A percentile compares a stretch with the other conserved stretches of the same genome.
Conservation (phyloP, 306 rosid species). For the Crotalaria pallida region DNA sequence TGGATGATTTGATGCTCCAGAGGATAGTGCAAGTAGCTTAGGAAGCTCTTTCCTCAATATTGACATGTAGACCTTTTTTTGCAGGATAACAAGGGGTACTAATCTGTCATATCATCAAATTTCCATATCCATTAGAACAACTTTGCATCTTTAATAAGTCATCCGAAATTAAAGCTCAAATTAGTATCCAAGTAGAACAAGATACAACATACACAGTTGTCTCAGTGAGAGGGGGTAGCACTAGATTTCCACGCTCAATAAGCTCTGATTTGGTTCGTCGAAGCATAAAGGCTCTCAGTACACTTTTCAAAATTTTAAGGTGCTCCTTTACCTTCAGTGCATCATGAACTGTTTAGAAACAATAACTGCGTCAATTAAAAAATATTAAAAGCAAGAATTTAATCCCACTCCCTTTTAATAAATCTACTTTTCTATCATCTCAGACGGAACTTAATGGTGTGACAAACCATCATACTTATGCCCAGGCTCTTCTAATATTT, state of each 20-base stretch:
- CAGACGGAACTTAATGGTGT: neutral
- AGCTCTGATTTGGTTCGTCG: conserved; percentile 87
- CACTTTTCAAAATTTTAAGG: conserved; percentile 52
- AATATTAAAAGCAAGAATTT: neutral
- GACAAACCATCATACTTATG: conserved; percentile 20
- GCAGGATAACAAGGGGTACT: conserved; percentile 71
- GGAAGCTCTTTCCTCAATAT: conserved; percentile 87
- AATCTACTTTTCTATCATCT: conserved; percentile 12
- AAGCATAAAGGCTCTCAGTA: conserved; percentile 78
- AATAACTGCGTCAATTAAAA: conserved; percentile 23
- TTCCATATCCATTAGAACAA: conserved; percentile 5
- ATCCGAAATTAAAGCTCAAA: neutral
- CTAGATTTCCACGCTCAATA: conserved; percentile 65
- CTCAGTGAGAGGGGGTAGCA: conserved; percentile 83
- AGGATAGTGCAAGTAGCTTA: conserved; percentile 64
- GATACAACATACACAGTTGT: conserved; percentile 59
- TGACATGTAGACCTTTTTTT: conserved; percentile 78
- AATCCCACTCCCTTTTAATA: neutral
- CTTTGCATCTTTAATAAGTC: neutral
- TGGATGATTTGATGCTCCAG: conserved; percentile 69
- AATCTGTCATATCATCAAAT: conserved; percentile 47
- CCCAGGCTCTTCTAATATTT: conserved; percentile 4
- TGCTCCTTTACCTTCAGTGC: conserved; percentile 40
- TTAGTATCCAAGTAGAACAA: neutral
- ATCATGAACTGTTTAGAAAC: conserved; percentile 45